These are phyloP conservation scores for Cladosporium colombiae DNA, from an alignment of 2,329 filamentous ascomycete species.

Conservation along the genomic window DNA sequence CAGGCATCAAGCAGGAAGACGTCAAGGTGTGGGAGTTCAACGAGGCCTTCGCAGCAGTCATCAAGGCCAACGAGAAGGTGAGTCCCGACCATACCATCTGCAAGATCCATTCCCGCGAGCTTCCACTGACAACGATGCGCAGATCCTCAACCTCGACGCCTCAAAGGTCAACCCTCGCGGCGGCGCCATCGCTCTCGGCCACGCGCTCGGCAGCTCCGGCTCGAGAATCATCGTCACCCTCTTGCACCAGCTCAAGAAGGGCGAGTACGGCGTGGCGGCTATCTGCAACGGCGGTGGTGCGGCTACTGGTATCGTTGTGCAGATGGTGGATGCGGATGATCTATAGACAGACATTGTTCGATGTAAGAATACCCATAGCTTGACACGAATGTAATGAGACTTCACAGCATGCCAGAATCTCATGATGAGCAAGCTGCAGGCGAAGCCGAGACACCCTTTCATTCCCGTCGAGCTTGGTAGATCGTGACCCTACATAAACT, in stretches of 20 bases:
- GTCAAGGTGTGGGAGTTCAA: constrained; percentile 98
- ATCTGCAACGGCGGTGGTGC: constrained; percentile 98
- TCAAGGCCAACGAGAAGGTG: constrained; percentile 90
- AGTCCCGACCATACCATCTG: constrained; percentile 21
- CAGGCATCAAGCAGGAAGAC: constrained; percentile 87
- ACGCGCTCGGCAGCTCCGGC: constrained; percentile 90
- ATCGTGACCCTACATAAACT: background rate
- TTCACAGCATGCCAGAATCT: background rate
- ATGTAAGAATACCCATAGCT: constrained; percentile 6
- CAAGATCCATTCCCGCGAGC: constrained; percentile 4
- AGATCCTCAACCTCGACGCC: constrained; percentile 77
- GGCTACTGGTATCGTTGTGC: constrained; percentile 86
- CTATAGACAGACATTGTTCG: constrained; percentile 27
- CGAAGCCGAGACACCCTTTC: background rate
- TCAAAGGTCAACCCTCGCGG: constrained; percentile 85
- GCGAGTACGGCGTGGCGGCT: constrained; percentile 91
- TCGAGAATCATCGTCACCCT: constrained; percentile 87
- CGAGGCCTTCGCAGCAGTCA: constrained; percentile 93
- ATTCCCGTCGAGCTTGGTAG: background rate
- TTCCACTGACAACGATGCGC: constrained; percentile 22
- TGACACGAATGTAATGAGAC: constrained; percentile 10
- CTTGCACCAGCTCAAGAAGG: constrained; percentile 85
- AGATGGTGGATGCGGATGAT: constrained; percentile 62
- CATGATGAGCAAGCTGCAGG: background rate
- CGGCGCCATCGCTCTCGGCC: constrained; percentile 87